Conservation (phyloP, 2,329 filamentous ascomycete genomes). For the Fusarium acutatum region DNA sequence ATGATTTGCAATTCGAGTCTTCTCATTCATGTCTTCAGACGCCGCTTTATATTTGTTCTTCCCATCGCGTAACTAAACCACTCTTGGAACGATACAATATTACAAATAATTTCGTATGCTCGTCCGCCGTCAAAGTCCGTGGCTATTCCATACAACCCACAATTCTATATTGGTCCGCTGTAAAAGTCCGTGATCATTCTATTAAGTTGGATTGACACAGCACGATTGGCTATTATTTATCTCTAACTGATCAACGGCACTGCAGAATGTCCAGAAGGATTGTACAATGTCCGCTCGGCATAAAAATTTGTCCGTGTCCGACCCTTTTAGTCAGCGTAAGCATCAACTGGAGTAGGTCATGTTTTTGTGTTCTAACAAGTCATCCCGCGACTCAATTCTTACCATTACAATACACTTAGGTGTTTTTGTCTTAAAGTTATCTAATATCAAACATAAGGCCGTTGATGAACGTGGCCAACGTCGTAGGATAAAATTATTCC, state of each 20-base stretch:
- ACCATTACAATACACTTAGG: accelerated
- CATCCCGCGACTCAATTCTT: neutral
- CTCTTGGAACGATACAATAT: accelerated
- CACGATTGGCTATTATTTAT: accelerated
- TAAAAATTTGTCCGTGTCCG: neutral
- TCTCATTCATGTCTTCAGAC: accelerated
- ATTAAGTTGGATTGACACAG: accelerated
- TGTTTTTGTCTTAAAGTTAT: neutral
- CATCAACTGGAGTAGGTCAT: neutral
- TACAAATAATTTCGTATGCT: accelerated
- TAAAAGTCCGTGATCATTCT: neutral
- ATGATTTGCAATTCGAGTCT: accelerated
- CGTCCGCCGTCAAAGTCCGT: neutral
- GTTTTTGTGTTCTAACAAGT: neutral
- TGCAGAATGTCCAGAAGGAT: neutral
- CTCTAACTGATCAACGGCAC: accelerated
- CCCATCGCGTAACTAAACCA: accelerated
- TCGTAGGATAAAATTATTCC: neutral
- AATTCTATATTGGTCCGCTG: neutral
- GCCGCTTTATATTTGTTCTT: accelerated
- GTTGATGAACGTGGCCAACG: neutral
- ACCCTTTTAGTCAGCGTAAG: neutral
- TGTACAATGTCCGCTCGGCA: neutral
- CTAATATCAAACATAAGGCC: neutral
- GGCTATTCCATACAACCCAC: neutral